phyloP scores from a whole-genome alignment of 345 rosid genomes.

The Gossypioides kirkii region DNA sequence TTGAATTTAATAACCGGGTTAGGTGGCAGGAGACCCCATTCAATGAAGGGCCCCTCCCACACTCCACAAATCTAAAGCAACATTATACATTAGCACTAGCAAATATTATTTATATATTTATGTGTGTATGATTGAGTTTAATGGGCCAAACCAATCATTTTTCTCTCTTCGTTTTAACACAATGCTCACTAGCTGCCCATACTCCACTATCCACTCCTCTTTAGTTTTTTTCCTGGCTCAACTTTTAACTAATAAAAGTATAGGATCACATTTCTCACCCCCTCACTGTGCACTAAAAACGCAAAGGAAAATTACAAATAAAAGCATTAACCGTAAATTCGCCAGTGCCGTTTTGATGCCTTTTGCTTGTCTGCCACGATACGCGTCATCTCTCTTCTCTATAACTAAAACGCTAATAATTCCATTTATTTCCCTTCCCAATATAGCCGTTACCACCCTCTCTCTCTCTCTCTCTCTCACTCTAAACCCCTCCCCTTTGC shows the following conservation, averaged over 20 bases:
- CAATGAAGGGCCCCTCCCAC: not conserved
- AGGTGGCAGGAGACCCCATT: not conserved
- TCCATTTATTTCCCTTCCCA: not conserved
- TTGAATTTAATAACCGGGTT: not conserved
- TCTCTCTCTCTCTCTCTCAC: not conserved
- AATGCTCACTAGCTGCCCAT: not conserved
- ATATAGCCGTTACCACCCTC: constrained; percentile 15
- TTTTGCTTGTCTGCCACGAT: constrained; percentile 18
- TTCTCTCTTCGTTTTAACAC: not conserved
- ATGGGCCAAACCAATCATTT: not conserved
- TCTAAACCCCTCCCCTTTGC: not conserved
- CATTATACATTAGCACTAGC: not conserved
- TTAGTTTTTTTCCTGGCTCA: not conserved
- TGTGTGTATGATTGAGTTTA: not conserved
- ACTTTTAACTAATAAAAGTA: no score
- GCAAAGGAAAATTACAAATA: not conserved
- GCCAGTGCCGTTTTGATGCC: constrained; percentile 8
- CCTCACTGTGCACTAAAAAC: not conserved
- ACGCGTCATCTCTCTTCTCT: constrained; percentile 1
- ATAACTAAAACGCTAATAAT: not conserved
- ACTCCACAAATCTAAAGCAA: not conserved
- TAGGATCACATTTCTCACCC: not conserved
- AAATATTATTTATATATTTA: not conserved
- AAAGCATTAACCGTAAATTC: not conserved
- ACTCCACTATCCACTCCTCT: not conserved